Base-by-base conservation (phyloP, 2,329 filamentous ascomycete genomes). In the Neofusicoccum kwambonambiense region DNA sequence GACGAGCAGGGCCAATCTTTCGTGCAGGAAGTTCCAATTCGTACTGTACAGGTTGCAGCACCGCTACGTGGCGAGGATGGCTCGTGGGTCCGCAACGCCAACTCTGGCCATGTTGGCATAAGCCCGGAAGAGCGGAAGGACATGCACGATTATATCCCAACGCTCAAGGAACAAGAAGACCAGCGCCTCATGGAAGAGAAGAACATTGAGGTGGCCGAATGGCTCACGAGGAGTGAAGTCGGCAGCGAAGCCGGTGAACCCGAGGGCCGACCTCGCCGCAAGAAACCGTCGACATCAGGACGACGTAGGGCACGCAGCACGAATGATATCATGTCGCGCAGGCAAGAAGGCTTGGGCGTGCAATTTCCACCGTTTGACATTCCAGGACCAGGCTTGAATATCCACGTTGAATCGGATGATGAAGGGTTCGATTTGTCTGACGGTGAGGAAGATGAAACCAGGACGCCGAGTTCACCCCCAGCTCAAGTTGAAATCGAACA, bases 181-280 rank as follows among this genome's bases (percentile, higher is more conserved):
- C 75, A 80, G 65, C 78, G 81, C 57, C 75, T 80, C 39, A 74
- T 79, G 37, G 77, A 80, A 3, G 81, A 85, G 58, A 85, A 81
- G 69, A 84, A 85, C 65, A 76, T 79, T 8, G 82, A 85, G 62
- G 84, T 87, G 39, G 77, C 79, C 60, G 76, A 79, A 22, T 87
- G 85, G 85, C 78, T 85, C 3, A 79, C 13, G 74, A 61, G 79
- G 74, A 64, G 76, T 78, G 64, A 78, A 22, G 56, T 60, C 3
- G 56, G 56, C 12, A 60, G 42, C 11, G 56, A 60, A 60, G 56
- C 42, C 11, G 42, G 56, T 37, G 56, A 35, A 4, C 56, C 56
- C 27, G 27, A 60, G 13, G 34, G 8, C 9, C 56, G 56, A 35
- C 41, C 42, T 17, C 56, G 56, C 12, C 56, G 56, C 27, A 60